phyloP scores from a whole-genome alignment of 2,329 filamentous ascomycete genomes.

The Rhinocladiella mackenziei region DNA sequence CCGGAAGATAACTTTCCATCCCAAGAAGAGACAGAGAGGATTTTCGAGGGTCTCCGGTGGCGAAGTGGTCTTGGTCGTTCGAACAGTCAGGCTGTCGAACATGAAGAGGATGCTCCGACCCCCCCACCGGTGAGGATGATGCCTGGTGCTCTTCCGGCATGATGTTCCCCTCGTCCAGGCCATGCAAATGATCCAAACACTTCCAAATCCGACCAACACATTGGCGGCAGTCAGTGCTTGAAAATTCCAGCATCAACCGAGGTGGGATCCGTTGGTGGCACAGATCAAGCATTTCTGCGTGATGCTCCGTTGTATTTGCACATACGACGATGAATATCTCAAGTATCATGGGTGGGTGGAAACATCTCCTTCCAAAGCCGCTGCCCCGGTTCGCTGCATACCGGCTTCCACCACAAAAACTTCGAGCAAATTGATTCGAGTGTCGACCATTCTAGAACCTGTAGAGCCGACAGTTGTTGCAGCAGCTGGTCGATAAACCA shows the following conservation, averaged over 20 bases:
- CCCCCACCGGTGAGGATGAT: constrained; percentile 17
- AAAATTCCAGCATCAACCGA: too few relatives aligned
- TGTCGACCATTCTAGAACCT: constrained; percentile 14
- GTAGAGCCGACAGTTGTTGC: constrained; percentile 8
- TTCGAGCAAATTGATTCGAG: constrained; percentile 17
- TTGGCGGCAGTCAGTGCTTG: too few relatives aligned
- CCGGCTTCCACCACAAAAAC: constrained; percentile 23
- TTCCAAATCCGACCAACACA: too few relatives aligned
- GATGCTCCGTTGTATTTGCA: too few relatives aligned
- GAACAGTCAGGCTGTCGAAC: constrained; percentile 25
- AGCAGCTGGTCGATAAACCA: constrained; percentile 19
- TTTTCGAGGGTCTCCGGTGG: constrained; percentile 23
- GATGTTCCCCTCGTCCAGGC: too few relatives aligned
- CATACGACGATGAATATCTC: not conserved
- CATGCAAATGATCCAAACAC: too few relatives aligned
- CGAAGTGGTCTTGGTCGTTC: constrained; percentile 17
- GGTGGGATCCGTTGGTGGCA: too few relatives aligned
- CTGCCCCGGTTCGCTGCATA: constrained; percentile 16
- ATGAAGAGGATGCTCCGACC: constrained; percentile 18
- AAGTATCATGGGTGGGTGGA: not conserved
- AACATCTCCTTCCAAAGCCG: constrained; percentile 18
- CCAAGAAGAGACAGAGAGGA: constrained; percentile 28
- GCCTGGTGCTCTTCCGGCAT: constrained; percentile 23
- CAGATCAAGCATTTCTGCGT: not conserved
- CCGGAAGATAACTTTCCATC: constrained; percentile 29